Base-by-base conservation (phyloP, 2,329 filamentous ascomycete species). In the Colletotrichum sp. region DNA sequence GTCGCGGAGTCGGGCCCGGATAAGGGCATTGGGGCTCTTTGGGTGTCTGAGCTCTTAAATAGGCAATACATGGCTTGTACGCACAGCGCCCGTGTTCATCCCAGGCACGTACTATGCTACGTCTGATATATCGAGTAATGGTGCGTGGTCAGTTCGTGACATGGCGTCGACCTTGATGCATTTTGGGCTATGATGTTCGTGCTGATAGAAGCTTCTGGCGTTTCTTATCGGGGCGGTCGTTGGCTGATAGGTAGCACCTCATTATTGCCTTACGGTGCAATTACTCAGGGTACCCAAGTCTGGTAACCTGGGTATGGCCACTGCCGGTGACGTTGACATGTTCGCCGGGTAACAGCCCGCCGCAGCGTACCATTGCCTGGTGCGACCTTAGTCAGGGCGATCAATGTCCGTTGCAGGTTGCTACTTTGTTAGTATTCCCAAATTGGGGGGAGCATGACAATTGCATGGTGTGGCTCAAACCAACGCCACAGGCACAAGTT, bases 401-500 rank as follows among this genome's bases (percentile, higher is more conserved):
- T 43, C 32, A 30, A 5, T 48, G 43, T 48, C 43, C 43, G n/a
- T 48, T 48, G 43, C 43, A 48, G 43, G 43, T 48, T 21, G 43
- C 18, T 48, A 21, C 43, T 48, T 21, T 48, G 43, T 48, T 21
- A 48, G 43, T 48, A 48, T 48, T 61, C 58, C 24, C 21, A 21
- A 30, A 32, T 61, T 28, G 58, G 26, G 18, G n/a, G 73, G 59
- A 13, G 32, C 38, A 63, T 59, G 63, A 73, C 58, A 63, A 18
- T 43, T n/a, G 18, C 6, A 10, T 28, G 28, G 58, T 67, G 36
- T 64, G 59, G 70, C 55, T 62, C 36, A 65, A 59, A 59, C 66
- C 5, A 34, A n/a, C 73, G 63, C 58, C 69, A 73, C 69, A 73
- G 73, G 73, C 56, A 69, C 64, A 66, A 18, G 12, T 13, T 48